phyloP scores from a whole-genome alignment of 371 early-diverging fungal genomes.

The Apophysomyces ossiformis region DNA sequence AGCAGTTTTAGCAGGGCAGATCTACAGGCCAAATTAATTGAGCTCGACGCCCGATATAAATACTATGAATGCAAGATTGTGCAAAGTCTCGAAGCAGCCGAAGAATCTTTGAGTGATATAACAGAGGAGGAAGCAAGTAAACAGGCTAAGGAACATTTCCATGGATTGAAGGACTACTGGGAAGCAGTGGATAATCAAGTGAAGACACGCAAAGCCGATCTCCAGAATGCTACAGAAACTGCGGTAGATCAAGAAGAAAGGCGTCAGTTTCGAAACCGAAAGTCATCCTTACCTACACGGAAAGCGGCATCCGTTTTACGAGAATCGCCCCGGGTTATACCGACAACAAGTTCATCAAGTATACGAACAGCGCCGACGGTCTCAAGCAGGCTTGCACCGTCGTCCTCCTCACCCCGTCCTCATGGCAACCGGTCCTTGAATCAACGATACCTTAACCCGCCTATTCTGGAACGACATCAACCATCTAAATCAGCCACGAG shows the following conservation, averaged over 20 bases:
- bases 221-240: conserved; percentile 33
- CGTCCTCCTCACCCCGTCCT: conserved; percentile 22
- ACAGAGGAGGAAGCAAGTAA: not conserved
- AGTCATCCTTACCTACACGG: conserved; percentile 49
- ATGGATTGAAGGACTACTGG: conserved; percentile 30
- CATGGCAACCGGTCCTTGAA: conserved; percentile 5
- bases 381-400: conserved; percentile 15
- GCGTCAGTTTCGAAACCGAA: conserved; percentile 29
- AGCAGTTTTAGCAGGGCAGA: conserved; percentile 44
- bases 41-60: conserved; percentile 60
- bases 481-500: conserved; percentile 41
- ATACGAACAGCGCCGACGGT: conserved; percentile 18
- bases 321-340: conserved; percentile 16
- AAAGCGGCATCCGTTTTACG: conserved; percentile 32
- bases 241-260: conserved; percentile 20
- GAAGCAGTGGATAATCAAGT: conserved; percentile 27
- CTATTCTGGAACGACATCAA: conserved; percentile 19
- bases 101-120: conserved; percentile 17
- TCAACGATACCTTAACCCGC: conserved; percentile 4
- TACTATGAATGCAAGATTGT: conserved; percentile 53
- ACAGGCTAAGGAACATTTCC: conserved; percentile 16
- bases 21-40: conserved; percentile 54
- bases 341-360: conserved; percentile 28
- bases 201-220: conserved; percentile 36
- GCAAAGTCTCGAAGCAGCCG: conserved; percentile 43